A percentile compares a stretch with the other conserved stretches of the same genome.
Conservation (phyloP, 2,329 filamentous ascomycete genomes). For the Penicillium sp. region DNA sequence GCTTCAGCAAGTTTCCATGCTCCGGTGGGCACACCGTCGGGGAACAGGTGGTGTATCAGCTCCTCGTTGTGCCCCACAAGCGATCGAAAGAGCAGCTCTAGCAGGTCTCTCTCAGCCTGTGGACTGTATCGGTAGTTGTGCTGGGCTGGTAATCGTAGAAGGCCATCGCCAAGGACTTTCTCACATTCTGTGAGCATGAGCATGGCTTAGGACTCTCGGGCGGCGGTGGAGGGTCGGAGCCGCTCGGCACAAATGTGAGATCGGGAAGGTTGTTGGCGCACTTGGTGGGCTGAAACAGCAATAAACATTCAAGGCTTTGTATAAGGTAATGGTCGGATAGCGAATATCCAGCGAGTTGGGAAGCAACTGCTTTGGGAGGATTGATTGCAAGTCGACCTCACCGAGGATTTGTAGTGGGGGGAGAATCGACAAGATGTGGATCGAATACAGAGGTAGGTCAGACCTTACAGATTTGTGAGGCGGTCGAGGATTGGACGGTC, state of each 20-base stretch:
- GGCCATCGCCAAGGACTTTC: slow-evolving; percentile 77
- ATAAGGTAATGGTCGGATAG: background rate
- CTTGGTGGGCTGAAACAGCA: background rate
- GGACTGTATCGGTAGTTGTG: slow-evolving; percentile 75
- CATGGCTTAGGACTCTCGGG: slow-evolving; percentile 28
- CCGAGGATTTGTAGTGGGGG: slow-evolving; percentile 21
- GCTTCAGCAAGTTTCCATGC: slow-evolving; percentile 78
- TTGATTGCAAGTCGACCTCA: slow-evolving; percentile 1
- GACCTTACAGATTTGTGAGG: background rate
- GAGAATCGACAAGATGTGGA: slow-evolving; percentile 18
- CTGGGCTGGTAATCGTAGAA: slow-evolving; percentile 73
- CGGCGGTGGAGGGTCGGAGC: slow-evolving; percentile 17
- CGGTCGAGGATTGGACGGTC: background rate
- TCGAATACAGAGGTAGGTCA: slow-evolving; percentile 5
- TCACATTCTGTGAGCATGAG: slow-evolving; percentile 58
- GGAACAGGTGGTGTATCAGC: slow-evolving; percentile 79
- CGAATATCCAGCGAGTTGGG: background rate
- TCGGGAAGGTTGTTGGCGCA: slow-evolving; percentile 16
- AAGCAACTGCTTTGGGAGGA: background rate
- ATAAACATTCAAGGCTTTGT: background rate
- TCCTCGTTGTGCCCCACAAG: slow-evolving; percentile 74
- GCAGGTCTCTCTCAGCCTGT: slow-evolving; percentile 68
- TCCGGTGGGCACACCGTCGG: slow-evolving; percentile 64
- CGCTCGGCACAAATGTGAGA: slow-evolving; percentile 25
- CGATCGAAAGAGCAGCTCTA: slow-evolving; percentile 81